These are phyloP conservation scores for Suhomyces pyralidae DNA, from an alignment of 805 yeast genomes.

Conservation along the genomic window DNA sequence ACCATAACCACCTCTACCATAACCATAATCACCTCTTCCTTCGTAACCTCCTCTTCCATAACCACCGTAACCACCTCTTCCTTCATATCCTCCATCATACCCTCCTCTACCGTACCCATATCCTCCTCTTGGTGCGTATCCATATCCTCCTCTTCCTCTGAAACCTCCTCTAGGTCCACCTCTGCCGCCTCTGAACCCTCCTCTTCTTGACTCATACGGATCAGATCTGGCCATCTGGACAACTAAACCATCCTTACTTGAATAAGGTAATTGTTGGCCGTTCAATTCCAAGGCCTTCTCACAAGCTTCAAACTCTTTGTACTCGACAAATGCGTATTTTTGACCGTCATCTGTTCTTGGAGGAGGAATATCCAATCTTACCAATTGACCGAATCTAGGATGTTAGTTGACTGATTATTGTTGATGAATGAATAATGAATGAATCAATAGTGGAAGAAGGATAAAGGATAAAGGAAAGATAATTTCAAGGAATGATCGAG, in stretches of 20 bases:
- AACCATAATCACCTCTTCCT: conserved; percentile 11
- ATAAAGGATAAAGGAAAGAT: conserved; percentile 1
- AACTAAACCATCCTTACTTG: conserved; percentile 40
- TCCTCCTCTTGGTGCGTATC: conserved; percentile 20
- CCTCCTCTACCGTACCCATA: conserved; percentile 17
- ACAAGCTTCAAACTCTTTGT: conserved; percentile 49
- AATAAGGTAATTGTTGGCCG: conserved; percentile 43
- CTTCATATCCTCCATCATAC: conserved; percentile 14
- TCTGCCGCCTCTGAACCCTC: conserved; percentile 23
- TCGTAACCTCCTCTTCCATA: conserved; percentile 8
- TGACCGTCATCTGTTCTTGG: conserved; percentile 58
- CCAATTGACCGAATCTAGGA: conserved; percentile 52
- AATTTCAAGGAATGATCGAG: neutral
- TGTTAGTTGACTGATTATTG: conserved; percentile 8
- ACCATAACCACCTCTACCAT: conserved; percentile 20
- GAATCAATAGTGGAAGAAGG: neutral
- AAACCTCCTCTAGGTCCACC: conserved; percentile 18
- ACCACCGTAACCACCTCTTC: conserved; percentile 18
- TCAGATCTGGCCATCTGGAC: conserved; percentile 58
- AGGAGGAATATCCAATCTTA: conserved; percentile 61
- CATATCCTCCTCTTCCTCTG: conserved; percentile 24
- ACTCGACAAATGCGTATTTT: conserved; percentile 65
- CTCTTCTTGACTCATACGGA: conserved; percentile 43
- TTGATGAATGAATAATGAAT: neutral
- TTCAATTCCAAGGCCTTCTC: conserved; percentile 50